A percentile compares a stretch with the other conserved stretches of the same genome.
These are phyloP conservation scores for Ocimum tenuiflorum DNA, from an alignment of 257 asterid genomes.

Conservation along the genomic window DNA sequence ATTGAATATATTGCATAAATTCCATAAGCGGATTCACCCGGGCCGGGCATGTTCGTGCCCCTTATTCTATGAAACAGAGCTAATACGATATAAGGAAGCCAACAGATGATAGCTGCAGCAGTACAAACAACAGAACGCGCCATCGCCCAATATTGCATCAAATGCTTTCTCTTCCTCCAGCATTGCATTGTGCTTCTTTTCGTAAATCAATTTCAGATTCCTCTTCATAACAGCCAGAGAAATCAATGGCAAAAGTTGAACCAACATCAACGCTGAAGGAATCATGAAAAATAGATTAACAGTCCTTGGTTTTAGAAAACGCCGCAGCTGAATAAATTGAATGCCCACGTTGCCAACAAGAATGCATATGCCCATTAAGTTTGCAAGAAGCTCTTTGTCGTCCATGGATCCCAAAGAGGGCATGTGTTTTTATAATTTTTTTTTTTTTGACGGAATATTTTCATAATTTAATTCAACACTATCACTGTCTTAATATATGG, in stretches of 20 bases:
- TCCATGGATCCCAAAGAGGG: no score
- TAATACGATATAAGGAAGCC: neutral
- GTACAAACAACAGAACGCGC: slow-evolving; percentile 10
- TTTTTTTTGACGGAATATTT: no score
- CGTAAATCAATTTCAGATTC: neutral
- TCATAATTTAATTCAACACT: no score
- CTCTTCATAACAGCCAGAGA: neutral
- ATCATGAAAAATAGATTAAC: neutral
- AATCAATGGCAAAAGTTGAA: no score
- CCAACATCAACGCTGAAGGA: neutral
- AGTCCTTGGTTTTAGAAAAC: neutral
- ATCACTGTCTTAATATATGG: no score
- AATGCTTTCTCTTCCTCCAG: neutral
- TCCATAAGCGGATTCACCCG: neutral
- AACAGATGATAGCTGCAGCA: slow-evolving; percentile 2
- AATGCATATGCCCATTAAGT: no score
- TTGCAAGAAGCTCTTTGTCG: no score
- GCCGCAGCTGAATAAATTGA: neutral
- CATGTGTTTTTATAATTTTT: no score
- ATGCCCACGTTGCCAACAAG: no score
- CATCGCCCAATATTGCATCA: no score
- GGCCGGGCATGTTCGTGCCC: neutral
- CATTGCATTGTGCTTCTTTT: neutral
- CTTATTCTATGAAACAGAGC: neutral
- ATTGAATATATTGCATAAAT: neutral